Conservation (phyloP, 331 rosid genomes). For the Acacia concinna region DNA sequence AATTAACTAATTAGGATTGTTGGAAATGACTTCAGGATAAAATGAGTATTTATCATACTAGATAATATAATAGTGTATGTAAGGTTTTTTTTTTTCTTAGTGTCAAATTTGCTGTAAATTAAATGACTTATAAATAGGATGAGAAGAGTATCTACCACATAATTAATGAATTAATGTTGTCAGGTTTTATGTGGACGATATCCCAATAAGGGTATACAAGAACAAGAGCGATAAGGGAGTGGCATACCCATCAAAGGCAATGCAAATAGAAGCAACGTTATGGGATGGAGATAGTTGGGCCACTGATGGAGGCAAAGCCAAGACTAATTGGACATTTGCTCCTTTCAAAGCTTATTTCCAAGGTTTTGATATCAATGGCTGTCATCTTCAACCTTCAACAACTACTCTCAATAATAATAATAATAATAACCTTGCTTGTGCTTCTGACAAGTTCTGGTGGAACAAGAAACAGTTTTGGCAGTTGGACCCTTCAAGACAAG, state of each 20-base stretch:
- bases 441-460: constrained; percentile 43
- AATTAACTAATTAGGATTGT: no score
- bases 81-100: no score
- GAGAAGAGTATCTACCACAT: no score
- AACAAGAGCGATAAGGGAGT: constrained; percentile 39
- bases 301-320: constrained; percentile 59
- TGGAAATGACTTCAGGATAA: no score
- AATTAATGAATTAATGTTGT: no score
- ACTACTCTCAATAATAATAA: not conserved
- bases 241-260: constrained; percentile 44
- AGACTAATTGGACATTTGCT: constrained; percentile 51
- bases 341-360: constrained; percentile 60
- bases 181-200: constrained; percentile 55
- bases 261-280: constrained; percentile 43
- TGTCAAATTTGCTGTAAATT: no score
- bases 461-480: constrained; percentile 36
- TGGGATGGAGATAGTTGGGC: constrained; percentile 73
- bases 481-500: constrained; percentile 5
- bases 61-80: no score
- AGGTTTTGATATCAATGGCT: constrained; percentile 50
- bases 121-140: no score
- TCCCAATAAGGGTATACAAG: constrained; percentile 57
- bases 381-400: constrained; percentile 1
- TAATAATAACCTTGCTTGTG: constrained; percentile 9
- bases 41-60: no score